phyloP scores from a whole-genome alignment of 106 monocot genomes.

The Dioscorea dumetorum region DNA sequence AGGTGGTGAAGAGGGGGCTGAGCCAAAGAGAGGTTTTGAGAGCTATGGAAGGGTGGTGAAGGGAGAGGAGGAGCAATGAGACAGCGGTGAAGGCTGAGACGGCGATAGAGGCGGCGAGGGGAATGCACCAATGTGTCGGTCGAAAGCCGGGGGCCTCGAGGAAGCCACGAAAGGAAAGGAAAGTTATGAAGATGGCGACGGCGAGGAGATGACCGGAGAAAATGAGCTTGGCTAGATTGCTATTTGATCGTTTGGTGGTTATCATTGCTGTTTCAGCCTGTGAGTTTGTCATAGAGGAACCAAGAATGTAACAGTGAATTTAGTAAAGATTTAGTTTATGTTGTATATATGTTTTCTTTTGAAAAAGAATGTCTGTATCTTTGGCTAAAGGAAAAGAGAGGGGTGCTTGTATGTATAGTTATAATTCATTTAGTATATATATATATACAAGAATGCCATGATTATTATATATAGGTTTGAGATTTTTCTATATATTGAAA shows the following conservation, averaged over 20 bases:
- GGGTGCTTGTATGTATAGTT: no score
- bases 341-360: no score
- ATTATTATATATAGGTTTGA: no score
- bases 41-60: slow-evolving; percentile 21
- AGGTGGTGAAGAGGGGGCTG: slow-evolving; percentile 35
- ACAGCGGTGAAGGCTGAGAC: slow-evolving; percentile 18
- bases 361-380: no score
- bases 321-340: background rate
- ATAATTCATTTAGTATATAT: no score
- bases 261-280: background rate
- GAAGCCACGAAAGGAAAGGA: slow-evolving; percentile 29
- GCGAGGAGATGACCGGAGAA: slow-evolving; percentile 37
- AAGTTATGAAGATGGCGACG: slow-evolving; percentile 22
- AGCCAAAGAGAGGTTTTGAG: slow-evolving; percentile 45
- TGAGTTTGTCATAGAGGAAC: background rate
- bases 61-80: slow-evolving; percentile 23
- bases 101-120: slow-evolving; percentile 33
- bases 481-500: no score
- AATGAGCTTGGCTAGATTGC: slow-evolving; percentile 18
- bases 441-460: no score
- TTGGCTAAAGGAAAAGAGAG: no score
- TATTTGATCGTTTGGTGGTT: background rate
- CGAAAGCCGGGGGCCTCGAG: slow-evolving; percentile 17
- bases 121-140: slow-evolving; percentile 24
- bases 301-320: background rate